Evolutionary conservation across 495 filamentous ascomycete species (phyloP).

Genomic region (Xylaria longipes): DNA sequence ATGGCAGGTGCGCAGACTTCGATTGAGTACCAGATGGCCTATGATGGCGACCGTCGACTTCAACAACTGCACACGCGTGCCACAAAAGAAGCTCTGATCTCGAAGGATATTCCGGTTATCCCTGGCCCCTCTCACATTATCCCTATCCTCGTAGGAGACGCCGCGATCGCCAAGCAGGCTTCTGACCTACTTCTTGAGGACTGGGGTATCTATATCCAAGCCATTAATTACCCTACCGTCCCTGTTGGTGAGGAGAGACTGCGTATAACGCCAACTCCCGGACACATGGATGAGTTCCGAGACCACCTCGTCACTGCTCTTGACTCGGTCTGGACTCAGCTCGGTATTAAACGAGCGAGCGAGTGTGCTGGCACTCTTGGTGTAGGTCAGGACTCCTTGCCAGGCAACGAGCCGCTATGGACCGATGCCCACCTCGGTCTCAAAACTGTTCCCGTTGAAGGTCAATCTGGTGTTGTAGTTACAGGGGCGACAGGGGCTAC

Average conservation of each 20-base stretch:
- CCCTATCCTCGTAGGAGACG: constrained; percentile 1
- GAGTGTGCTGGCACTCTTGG: neutral
- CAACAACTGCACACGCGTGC: constrained; percentile 6
- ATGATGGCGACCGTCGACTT: constrained; percentile 4
- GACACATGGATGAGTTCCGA: neutral
- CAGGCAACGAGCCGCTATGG: constrained; percentile 3
- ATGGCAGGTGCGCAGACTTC: constrained; percentile 1
- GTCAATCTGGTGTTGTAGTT: constrained; percentile 2
- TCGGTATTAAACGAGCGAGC: constrained; percentile 4
- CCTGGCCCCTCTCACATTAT: constrained; percentile 1
- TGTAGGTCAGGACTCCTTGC: neutral
- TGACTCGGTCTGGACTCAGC: constrained; percentile 3
- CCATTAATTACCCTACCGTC: constrained; percentile 1
- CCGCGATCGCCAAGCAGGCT: neutral
- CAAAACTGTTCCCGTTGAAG: neutral
- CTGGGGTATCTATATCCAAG: neutral
- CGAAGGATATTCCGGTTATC: neutral
- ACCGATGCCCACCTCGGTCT: constrained; percentile 2
- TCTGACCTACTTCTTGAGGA: constrained; percentile 1
- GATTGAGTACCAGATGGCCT: constrained; percentile 1
- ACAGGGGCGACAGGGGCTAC: neutral
- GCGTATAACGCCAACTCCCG: neutral
- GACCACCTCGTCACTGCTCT: constrained; percentile 6
- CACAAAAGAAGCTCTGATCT: constrained; percentile 2
- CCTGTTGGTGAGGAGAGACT: neutral